These are phyloP conservation scores for Phytophthora citricola DNA, from an alignment of 352 stramenopile genomes.

Conservation along the genomic window DNA sequence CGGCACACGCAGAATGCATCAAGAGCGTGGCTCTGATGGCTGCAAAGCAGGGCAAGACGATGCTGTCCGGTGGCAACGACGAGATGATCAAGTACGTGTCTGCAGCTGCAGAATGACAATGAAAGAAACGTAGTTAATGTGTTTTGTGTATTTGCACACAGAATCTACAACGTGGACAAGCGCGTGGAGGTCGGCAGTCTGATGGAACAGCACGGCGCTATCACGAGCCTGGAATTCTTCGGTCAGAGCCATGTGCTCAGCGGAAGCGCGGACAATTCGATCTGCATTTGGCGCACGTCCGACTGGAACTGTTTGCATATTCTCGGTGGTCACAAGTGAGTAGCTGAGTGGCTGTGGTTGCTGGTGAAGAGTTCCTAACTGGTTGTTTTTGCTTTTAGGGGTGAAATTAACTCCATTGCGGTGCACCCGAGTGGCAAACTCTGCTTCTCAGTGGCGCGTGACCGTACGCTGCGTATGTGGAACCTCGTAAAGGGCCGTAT, in stretches of 20 bases:
- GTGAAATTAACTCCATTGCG: constrained; percentile 83
- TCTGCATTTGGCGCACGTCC: constrained; percentile 90
- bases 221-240: constrained; percentile 90
- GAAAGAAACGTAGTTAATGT: no score
- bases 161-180: constrained; percentile 91
- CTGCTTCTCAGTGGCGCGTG: constrained; percentile 83
- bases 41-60: constrained; percentile 80
- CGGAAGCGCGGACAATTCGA: constrained; percentile 87
- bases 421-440: constrained; percentile 91
- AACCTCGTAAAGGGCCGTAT: constrained; percentile 91
- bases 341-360: constrained; percentile 1
- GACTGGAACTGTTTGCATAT: constrained; percentile 92
- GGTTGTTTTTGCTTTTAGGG: constrained; percentile 40
- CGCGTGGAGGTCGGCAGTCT: constrained; percentile 86
- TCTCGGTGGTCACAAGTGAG: constrained; percentile 87
- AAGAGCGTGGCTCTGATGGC: constrained; percentile 86
- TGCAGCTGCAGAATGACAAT: constrained; percentile 6
- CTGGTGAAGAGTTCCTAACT: not conserved
- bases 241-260: constrained; percentile 89
- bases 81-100: constrained; percentile 87
- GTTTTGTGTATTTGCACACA: constrained; percentile 21
- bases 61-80: constrained; percentile 84
- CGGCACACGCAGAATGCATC: constrained; percentile 86
- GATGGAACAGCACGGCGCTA: constrained; percentile 88
- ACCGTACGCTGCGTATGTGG: constrained; percentile 91